Conservation (phyloP, 306 rosid species). For the Abrus precatorius region DNA sequence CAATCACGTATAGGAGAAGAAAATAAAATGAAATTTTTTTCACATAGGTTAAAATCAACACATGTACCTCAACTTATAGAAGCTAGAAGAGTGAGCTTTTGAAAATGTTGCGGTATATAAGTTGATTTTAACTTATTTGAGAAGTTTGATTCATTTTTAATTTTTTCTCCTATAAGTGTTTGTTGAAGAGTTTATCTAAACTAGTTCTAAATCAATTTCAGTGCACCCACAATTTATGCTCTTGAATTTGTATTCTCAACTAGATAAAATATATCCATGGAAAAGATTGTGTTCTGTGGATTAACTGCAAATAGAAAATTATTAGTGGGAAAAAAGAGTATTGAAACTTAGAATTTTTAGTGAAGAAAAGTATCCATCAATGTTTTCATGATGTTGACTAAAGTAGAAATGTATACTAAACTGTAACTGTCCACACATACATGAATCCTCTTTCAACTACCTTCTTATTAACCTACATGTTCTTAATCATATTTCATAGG, state of each 20-base stretch:
- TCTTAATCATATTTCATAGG: slow-evolving; percentile 53
- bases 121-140: too few relatives aligned
- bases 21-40: too few relatives aligned
- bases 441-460: background rate
- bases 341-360: background rate
- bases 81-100: too few relatives aligned
- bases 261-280: background rate
- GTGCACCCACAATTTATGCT: background rate
- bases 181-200: too few relatives aligned
- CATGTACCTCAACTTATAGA: too few relatives aligned
- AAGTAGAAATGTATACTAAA: slow-evolving; percentile 13
- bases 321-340: background rate
- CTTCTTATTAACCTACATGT: slow-evolving; percentile 22
- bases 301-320: slow-evolving; percentile 19
- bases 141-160: too few relatives aligned
- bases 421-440: background rate
- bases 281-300: slow-evolving; percentile 27
- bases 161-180: too few relatives aligned
- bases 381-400: slow-evolving; percentile 40
- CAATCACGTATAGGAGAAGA: too few relatives aligned
- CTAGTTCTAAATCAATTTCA: background rate
- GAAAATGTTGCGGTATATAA: too few relatives aligned
- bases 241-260: slow-evolving; percentile 13
- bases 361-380: background rate
- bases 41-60: too few relatives aligned